These are phyloP conservation scores for Trichophyton equinum DNA, from an alignment of 2,329 filamentous ascomycete species.

Conservation along the genomic window DNA sequence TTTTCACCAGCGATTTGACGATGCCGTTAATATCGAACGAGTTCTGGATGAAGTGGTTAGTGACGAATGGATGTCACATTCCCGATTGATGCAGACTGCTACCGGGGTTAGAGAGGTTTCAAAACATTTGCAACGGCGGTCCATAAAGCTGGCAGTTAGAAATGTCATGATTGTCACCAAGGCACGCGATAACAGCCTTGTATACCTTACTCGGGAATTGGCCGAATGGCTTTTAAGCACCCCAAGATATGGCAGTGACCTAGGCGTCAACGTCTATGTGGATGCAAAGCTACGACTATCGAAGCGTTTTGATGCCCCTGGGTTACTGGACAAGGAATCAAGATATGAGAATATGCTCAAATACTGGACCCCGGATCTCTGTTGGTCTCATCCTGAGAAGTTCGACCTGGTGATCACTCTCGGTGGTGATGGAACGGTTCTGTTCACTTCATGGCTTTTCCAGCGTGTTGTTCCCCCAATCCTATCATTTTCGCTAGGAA, in stretches of 20 bases:
- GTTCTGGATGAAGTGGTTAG: conserved; percentile 89
- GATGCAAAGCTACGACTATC: conserved; percentile 84
- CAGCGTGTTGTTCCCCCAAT: conserved; percentile 90
- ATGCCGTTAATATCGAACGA: conserved; percentile 87
- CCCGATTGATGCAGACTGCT: conserved; percentile 84
- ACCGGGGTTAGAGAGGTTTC: conserved; percentile 91
- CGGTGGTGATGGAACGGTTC: conserved; percentile 89
- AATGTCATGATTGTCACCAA: conserved; percentile 99
- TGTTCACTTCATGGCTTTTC: conserved; percentile 95
- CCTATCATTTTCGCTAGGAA: conserved; percentile 81
- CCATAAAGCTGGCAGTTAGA: conserved; percentile 79
- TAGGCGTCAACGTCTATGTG: conserved; percentile 97
- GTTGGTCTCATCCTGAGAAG: conserved; percentile 83
- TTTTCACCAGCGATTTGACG: conserved; percentile 94
- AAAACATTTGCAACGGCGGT: conserved; percentile 82
- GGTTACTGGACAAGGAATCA: conserved; percentile 59
- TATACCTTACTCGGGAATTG: conserved; percentile 76
- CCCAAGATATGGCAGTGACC: conserved; percentile 72
- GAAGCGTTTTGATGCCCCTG: conserved; percentile 69
- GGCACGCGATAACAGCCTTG: conserved; percentile 85
- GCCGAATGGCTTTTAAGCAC: conserved; percentile 78
- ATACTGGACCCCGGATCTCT: conserved; percentile 94
- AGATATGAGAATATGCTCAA: conserved; percentile 73
- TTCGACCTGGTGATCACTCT: conserved; percentile 92
- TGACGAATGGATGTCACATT: conserved; percentile 81